Percentiles rank a stretch among this genome's conserved stretches.
phyloP scores from a whole-genome alignment of 106 monocot genomes.

The Gastrodia elata region DNA sequence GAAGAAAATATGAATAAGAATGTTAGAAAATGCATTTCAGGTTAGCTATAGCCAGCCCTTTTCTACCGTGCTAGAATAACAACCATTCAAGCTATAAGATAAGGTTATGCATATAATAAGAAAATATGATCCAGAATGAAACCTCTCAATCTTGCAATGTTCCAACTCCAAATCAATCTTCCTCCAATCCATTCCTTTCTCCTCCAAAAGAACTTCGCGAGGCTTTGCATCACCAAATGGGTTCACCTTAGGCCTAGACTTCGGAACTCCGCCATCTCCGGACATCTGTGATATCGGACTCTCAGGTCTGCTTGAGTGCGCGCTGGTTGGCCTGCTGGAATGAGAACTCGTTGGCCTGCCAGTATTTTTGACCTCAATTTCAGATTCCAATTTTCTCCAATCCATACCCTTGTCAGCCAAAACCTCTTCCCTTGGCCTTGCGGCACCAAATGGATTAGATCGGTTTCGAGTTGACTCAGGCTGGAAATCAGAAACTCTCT shows the following conservation, averaged over 20 bases:
- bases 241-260: conserved; percentile 56
- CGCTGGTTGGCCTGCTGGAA: conserved; percentile 82
- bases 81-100: background rate
- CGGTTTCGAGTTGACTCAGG: conserved; percentile 17
- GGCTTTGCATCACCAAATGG: conserved; percentile 98
- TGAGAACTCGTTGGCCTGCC: conserved; percentile 72
- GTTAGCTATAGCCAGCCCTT: background rate
- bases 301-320: conserved; percentile 66
- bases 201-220: conserved; percentile 69
- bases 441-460: conserved; percentile 71
- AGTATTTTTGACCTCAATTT: conserved; percentile 44
- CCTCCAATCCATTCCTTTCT: conserved; percentile 80
- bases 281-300: conserved; percentile 38
- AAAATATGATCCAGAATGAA: background rate
- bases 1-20: background rate
- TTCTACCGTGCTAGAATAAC: background rate
- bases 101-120: background rate
- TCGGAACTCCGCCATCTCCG: conserved; percentile 22
- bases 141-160: conserved; percentile 69
- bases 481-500: conserved; percentile 16
- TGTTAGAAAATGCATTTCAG: background rate
- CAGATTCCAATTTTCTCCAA: conserved; percentile 80
- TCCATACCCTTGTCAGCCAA: conserved; percentile 85
- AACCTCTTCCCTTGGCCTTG: conserved; percentile 85
- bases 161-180: conserved; percentile 91